Base-by-base conservation (phyloP, 371 early-diverging fungal species). In the Vairimorpha apis region DNA sequence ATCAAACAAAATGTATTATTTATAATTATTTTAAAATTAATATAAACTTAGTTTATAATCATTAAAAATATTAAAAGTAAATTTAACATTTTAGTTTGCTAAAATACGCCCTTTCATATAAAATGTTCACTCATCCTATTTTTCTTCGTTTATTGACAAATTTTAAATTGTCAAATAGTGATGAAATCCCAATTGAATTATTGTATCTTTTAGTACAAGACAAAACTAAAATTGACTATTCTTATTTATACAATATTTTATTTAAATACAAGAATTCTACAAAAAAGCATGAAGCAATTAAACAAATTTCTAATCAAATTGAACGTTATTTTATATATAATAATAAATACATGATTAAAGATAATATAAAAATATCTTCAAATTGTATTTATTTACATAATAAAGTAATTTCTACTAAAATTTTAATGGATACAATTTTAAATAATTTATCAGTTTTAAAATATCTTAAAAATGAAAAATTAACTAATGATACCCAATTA, bases 121-220 rank as follows among this genome's bases (percentile, higher is more conserved):
- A 25, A 32, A 63, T 63, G 63, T 18, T 63, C 1, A 8, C 27
- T 12, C 63, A 63, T 63, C 63, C 63, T 63, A 27, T 43, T 43
- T 3, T 37, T 16, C 44, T 63, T 23, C 21, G 18, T 43, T 25
- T 63, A 21, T 12, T 63, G 3, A 25, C 13, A 43, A 16, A 41
- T 8, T 63, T 7, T 8, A 63, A 63, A 63, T 3, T n/a, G 44
- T 35, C 63, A 7, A 33, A 63, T 10, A 43, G 43, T 43, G 33
- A 63, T 14, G 8, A 5, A 25, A 43, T 63, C 3, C 12, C 37
- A 23, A 63, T 43, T 27, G 63, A 63, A 2, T 7, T 63, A 1
- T 18, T 63, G 0, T 2, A 4, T 43, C 18, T 63, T 25, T 23
- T 63, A 25, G 10, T 41, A 13, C 38, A 43, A 14, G 18, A 32